Evolutionary conservation across 306 rosid genomes (phyloP).

Genomic region (Cyclanthera cordifolia): DNA sequence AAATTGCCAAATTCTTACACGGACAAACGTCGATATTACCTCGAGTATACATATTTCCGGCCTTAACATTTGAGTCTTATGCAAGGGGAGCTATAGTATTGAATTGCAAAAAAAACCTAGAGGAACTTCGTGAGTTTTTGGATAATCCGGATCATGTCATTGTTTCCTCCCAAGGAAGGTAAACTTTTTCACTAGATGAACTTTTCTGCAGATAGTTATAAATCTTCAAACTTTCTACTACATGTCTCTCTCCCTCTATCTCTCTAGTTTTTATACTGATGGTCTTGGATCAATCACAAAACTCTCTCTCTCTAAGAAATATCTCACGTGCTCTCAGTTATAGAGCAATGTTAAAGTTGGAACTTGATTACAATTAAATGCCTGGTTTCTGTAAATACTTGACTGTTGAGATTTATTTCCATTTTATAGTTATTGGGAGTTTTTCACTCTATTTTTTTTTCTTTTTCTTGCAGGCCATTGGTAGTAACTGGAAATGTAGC

Average conservation of each 20-base stretch:
- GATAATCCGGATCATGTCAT: conserved; percentile 40
- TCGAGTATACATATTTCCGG: conserved; percentile 41
- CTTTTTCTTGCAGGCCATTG: conserved; percentile 62
- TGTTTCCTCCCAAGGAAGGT: conserved; percentile 64
- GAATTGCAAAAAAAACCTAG: conserved; percentile 28
- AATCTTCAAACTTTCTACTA: not conserved
- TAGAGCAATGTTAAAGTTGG: not conserved
- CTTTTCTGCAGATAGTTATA: not conserved
- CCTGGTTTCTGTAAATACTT: not conserved
- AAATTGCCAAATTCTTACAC: conserved; percentile 35
- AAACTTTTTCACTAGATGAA: conserved; percentile 12
- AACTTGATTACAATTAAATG: not conserved
- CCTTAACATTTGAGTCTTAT: conserved; percentile 26
- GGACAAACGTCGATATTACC: conserved; percentile 32
- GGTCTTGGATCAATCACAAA: not conserved
- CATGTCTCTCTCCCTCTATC: not conserved
- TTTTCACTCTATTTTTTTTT: not conserved
- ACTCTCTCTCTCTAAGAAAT: not conserved
- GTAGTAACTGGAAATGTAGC: conserved; percentile 31
- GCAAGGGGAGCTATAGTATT: conserved; percentile 41
- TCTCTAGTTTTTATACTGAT: not conserved
- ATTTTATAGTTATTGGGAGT: not conserved
- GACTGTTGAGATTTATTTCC: not conserved
- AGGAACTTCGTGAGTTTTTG: conserved; percentile 36
- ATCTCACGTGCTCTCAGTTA: not conserved